Evolutionary conservation across 805 yeast genomes (phyloP).

Genomic region (Hanseniaspora thailandica): DNA sequence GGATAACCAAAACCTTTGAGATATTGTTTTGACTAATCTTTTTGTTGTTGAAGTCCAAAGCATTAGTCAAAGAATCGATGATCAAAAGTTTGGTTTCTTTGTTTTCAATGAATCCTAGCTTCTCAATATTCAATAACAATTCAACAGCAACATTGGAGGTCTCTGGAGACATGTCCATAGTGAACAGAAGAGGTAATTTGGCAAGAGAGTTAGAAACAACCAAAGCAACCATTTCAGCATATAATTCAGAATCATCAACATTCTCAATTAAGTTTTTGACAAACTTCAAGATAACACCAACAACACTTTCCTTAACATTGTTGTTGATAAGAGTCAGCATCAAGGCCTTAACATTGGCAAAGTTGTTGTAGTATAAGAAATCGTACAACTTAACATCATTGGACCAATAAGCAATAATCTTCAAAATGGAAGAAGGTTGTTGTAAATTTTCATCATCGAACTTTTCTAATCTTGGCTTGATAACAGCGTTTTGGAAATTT

Average conservation of each 20-base stretch:
- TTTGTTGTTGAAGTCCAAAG: conserved; percentile 46
- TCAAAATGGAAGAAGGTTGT: conserved; percentile 68
- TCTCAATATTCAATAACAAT: conserved; percentile 40
- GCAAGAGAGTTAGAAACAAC: conserved; percentile 47
- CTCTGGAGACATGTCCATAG: conserved; percentile 30
- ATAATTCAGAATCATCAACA: conserved; percentile 35
- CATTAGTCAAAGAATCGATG: conserved; percentile 44
- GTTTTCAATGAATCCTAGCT: conserved; percentile 47
- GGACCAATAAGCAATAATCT: conserved; percentile 51
- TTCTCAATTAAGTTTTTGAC: conserved; percentile 36
- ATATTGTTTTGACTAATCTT: conserved; percentile 44
- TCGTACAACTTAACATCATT: conserved; percentile 35
- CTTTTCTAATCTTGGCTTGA: conserved; percentile 51
- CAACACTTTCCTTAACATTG: conserved; percentile 57
- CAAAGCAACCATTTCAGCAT: conserved; percentile 39
- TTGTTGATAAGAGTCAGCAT: conserved; percentile 41
- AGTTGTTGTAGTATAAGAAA: conserved; percentile 46
- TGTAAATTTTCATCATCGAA: conserved; percentile 73
- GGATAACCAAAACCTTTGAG: conserved; percentile 44
- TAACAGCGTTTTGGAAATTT: conserved; percentile 40
- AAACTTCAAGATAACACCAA: conserved; percentile 44
- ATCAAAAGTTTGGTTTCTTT: conserved; percentile 42
- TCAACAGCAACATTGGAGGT: conserved; percentile 44
- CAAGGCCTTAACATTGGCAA: conserved; percentile 43
- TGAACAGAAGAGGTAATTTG: conserved; percentile 41